Evolutionary conservation across 129 eudicot species (phyloP).

Genomic region (Mikania micrantha): DNA sequence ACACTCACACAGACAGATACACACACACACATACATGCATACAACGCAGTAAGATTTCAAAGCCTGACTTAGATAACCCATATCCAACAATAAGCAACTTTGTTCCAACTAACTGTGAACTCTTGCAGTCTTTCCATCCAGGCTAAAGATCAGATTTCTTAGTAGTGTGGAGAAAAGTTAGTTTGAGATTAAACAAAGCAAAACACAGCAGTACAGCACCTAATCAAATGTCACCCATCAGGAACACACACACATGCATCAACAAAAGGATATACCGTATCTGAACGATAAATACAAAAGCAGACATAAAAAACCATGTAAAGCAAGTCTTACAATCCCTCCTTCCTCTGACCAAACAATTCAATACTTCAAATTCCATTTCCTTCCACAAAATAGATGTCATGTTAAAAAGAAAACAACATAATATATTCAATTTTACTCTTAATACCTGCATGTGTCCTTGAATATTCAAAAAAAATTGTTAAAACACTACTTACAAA

Average conservation of each 20-base stretch:
- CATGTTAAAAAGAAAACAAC: background rate
- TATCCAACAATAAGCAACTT: slow-evolving; percentile 1
- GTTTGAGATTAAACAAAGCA: slow-evolving; percentile 6
- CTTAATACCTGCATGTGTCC: slow-evolving; percentile 6
- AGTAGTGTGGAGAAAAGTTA: background rate
- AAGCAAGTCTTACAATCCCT: background rate
- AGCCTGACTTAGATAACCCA: slow-evolving; percentile 3
- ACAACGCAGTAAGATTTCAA: slow-evolving; percentile 9
- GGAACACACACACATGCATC: background rate
- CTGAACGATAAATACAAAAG: background rate
- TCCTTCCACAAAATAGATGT: background rate
- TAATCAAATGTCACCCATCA: background rate
- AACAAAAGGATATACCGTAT: background rate
- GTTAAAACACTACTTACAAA: background rate
- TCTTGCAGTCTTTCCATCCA: background rate
- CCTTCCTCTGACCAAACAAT: background rate
- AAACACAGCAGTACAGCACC: background rate
- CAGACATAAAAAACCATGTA: background rate
- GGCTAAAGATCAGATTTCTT: background rate
- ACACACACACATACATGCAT: background rate
- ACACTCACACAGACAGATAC: background rate
- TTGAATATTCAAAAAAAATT: too few relatives aligned
- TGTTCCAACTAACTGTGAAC: background rate
- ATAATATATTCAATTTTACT: background rate
- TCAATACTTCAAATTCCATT: background rate